phyloP scores from a whole-genome alignment of 441 rosid genomes.

The Euphorbia celastroides region DNA sequence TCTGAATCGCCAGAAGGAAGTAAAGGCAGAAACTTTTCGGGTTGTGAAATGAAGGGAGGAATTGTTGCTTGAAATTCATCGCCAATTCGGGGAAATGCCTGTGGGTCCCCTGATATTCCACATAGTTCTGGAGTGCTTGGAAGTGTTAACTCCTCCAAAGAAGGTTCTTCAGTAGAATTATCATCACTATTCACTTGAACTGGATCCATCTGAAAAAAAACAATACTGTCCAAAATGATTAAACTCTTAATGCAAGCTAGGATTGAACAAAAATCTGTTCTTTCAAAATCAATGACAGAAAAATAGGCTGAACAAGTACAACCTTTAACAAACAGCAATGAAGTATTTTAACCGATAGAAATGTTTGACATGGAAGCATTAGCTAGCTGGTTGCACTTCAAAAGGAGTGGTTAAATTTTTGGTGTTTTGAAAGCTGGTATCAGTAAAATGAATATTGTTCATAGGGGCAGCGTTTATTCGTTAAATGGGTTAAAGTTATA shows the following conservation, averaged over 20 bases:
- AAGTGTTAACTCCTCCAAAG: slow-evolving; percentile 24
- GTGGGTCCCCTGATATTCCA: slow-evolving; percentile 48
- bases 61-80: slow-evolving; percentile 59
- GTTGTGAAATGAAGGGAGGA: slow-evolving; percentile 52
- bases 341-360: neutral
- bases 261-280: no score
- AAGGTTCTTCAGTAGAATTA: slow-evolving; percentile 31
- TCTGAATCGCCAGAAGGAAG: slow-evolving; percentile 34
- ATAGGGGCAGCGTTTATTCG: neutral
- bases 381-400: neutral
- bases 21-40: slow-evolving; percentile 32
- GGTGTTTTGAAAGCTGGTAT: neutral
- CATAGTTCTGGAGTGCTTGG: slow-evolving; percentile 31
- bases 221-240: neutral
- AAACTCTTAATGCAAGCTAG: slow-evolving; percentile 4
- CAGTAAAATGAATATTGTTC: neutral
- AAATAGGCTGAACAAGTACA: slow-evolving; percentile 9
- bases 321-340: neutral
- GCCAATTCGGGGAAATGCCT: slow-evolving; percentile 59
- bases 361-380: neutral
- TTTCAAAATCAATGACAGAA: slow-evolving; percentile 1
- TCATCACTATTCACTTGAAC: slow-evolving; percentile 28
- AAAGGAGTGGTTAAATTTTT: no score
- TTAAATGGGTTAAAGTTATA: neutral
- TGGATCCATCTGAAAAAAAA: slow-evolving; percentile 33